Evolutionary conservation across 306 rosid species (phyloP), one percentile per base, ranked within the genome.

Genomic region (Quercus suber): DNA sequence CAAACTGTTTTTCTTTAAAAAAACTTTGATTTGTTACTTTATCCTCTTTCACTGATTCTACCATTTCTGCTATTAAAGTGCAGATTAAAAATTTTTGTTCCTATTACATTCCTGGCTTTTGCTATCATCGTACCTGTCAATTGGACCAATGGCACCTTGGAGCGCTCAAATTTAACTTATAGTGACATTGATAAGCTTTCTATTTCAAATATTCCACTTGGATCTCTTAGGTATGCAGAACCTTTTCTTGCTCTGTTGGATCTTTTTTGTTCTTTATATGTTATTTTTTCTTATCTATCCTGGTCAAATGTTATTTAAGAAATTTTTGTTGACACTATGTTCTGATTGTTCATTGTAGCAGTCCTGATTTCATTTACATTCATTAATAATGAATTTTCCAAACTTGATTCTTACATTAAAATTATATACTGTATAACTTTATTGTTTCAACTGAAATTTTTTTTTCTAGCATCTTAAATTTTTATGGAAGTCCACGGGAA

Each of bases 51-150:
- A 80, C 82, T 82, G 77, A 87, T 69, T 67, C 55, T 49, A 8
- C 59, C 37, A 25, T 77, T 70, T 65, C 63, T 74, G 43, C 71
- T 19, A 76, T 76, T 80, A 65, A 84, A 78, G 21, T 86, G 90
- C 97, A 95, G 99, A 95, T 87, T 95, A 59, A 95, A 92, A 82
- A 85, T 95, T 70, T 95, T 91, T 90, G 89, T 92, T 73, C 99
- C 99, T 21, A 89, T 95, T 69, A 70, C 97, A 73, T 76, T 88
- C 71, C 85, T 95, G 52, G 96, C 97, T 33, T 95, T 91, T 87
- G 65, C 96, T 59, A 73, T 95, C 75, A 91, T 90, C 91, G 92
- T 91, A 68, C 99, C 99, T 6, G 99, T 95, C 76, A 95, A 95
- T 81, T 95, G 97, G 98, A 95, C 99, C 76, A 93, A 93, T 78